phyloP scores from a whole-genome alignment of 192 early-diverging fungal genomes.

The Kickxella alabastrina region DNA sequence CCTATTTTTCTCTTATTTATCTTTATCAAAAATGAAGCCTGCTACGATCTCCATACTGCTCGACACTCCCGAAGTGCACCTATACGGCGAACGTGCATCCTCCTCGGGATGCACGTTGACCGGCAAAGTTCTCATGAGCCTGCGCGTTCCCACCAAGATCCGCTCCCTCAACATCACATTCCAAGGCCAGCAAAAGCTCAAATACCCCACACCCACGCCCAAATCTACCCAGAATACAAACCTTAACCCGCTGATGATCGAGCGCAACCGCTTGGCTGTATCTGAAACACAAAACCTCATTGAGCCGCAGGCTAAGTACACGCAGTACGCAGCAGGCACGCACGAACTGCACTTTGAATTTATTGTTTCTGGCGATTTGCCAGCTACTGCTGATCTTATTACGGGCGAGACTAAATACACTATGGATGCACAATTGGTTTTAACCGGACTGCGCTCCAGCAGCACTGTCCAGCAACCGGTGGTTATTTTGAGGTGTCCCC shows the following conservation, averaged over 20 bases:
- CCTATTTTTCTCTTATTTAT: not conserved
- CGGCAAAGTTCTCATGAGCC: constrained; percentile 5
- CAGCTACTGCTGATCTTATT: constrained; percentile 4
- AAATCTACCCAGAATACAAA: too few relatives aligned
- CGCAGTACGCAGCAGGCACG: not conserved
- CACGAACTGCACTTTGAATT: constrained; percentile 18
- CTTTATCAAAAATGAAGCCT: constrained; percentile 4
- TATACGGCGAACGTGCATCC: constrained; percentile 17
- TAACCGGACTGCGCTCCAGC: constrained; percentile 11
- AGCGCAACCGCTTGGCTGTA: too few relatives aligned
- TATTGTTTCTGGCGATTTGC: constrained; percentile 11
- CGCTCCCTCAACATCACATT: constrained; percentile 7
- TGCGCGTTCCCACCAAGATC: constrained; percentile 12
- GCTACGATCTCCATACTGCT: constrained; percentile 7
- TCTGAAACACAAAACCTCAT: too few relatives aligned
- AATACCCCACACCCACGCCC: too few relatives aligned
- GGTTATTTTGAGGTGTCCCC: constrained; percentile 14
- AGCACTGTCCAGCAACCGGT: constrained; percentile 1
- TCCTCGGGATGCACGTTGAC: constrained; percentile 10
- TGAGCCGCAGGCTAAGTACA: too few relatives aligned
- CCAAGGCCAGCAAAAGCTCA: constrained; percentile 6
- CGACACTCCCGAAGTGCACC: constrained; percentile 12
- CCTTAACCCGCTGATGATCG: too few relatives aligned
- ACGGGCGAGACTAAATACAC: constrained; percentile 12
- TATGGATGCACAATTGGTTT: constrained; percentile 8